Conservation (phyloP, 1,284 basidiomycete species). For the Cystodermella granulosa region DNA sequence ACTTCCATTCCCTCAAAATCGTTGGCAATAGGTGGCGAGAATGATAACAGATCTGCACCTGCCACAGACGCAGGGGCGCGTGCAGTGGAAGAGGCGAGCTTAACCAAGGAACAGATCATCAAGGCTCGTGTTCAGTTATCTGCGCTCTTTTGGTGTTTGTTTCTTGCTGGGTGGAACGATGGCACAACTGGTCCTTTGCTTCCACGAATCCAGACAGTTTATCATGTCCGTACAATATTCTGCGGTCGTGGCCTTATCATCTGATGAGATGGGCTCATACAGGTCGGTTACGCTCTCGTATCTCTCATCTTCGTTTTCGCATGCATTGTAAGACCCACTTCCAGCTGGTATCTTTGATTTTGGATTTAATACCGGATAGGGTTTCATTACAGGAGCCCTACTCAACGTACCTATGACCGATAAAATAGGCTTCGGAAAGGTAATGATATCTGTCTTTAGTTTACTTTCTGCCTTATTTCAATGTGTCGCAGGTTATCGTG, state of each 20-base stretch:
- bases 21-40: no score
- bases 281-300: slow-evolving; percentile 42
- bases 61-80: neutral
- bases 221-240: slow-evolving; percentile 39
- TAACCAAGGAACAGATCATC: neutral
- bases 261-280: neutral
- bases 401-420: slow-evolving; percentile 55
- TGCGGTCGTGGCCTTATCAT: neutral
- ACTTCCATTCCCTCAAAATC: no score
- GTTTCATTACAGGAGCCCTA: slow-evolving; percentile 51
- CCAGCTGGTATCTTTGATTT: neutral
- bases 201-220: slow-evolving; percentile 52
- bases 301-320: slow-evolving; percentile 45
- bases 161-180: slow-evolving; percentile 56
- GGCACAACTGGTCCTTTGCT: slow-evolving; percentile 53
- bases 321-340: slow-evolving; percentile 33
- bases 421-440: slow-evolving; percentile 58
- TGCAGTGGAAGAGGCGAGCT: neutral
- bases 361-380: slow-evolving; percentile 30
- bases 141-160: slow-evolving; percentile 34
- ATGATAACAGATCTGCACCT: no score
- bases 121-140: slow-evolving; percentile 20
- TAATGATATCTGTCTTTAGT: slow-evolving; percentile 18
- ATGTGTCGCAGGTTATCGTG: neutral
- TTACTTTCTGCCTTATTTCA: neutral